phyloP scores from a whole-genome alignment of 2,329 filamentous ascomycete species.

The Diaporthe destruens region DNA sequence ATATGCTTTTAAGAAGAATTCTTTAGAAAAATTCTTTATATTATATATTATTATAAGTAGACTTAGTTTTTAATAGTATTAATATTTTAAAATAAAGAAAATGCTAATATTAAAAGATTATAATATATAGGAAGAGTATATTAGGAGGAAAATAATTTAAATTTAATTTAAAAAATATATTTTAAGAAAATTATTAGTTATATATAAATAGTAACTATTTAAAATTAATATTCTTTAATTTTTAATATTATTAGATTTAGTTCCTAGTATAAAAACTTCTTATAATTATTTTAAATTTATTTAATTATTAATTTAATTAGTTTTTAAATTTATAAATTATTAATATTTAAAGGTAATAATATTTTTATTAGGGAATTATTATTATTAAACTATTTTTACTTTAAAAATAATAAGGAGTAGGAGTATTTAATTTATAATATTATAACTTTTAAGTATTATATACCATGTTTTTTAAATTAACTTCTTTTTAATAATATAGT shows the following conservation, averaged over 20 bases:
- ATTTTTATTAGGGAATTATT: background rate
- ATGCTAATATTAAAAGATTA: background rate
- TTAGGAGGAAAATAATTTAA: background rate
- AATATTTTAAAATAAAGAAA: background rate
- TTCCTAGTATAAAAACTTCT: background rate
- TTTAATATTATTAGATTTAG: background rate
- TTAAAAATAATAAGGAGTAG: too few relatives aligned
- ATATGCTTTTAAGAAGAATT: background rate
- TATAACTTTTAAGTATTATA: too few relatives aligned
- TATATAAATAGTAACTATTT: background rate
- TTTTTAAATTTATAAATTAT: background rate
- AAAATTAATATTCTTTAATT: background rate
- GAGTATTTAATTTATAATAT: too few relatives aligned
- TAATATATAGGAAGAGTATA: background rate
- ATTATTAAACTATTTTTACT: background rate
- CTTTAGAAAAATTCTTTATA: background rate
- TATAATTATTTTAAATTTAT: background rate
- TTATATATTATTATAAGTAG: background rate
- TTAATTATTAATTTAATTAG: background rate
- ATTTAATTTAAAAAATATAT: background rate
- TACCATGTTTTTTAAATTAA: too few relatives aligned
- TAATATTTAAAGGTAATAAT: background rate
- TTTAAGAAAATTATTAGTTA: background rate
- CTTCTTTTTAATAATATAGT: too few relatives aligned
- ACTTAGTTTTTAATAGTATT: background rate